Evolutionary conservation across 805 yeast species (phyloP), one percentile per base, ranked within the genome.

Genomic region (Ogataea pini): DNA sequence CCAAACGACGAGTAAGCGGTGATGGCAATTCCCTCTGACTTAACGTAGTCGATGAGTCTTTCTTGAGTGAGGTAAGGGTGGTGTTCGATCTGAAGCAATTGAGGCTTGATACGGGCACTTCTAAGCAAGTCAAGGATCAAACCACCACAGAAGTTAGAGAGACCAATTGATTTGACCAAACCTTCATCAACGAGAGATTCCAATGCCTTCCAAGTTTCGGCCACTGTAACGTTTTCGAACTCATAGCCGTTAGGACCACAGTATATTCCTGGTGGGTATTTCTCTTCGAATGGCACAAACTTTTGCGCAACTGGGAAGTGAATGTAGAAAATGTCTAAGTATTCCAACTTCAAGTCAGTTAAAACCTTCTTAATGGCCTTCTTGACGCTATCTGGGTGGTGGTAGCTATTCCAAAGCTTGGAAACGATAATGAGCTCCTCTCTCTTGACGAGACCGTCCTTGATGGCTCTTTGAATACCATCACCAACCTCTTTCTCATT

Each of bases 291-390:
- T 47, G 91, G 92, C 29, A 89, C 91, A 64, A 75, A 88, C 63
- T 84, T 84, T 71, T 83, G 85, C 17, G 96, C 87, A 67, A 89
- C 77, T 61, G 96, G 97, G 82, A 89, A 89, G 67, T 89, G 97
- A 64, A 89, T 87, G 70, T 86, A 85, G 73, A 81, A 88, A 58
- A 89, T 71, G 69, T 89, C 97, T 52, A 89, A 55, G 73, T 89
- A 89, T 42, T 86, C 96, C 56, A 89, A 72, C 13, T 79, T 73
- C 73, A 90, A 73, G 67, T 88, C 96, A 22, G 67, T 58, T 58
- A 89, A 74, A 31, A 89, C 84, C 59, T 75, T 79, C 61, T 82
- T 70, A 59, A 87, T 71, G 34, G 90, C 88, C 50, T 67, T 59
- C 60, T 77, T 80, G 51, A 86, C 96, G 60, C 83, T 79, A 54